These are phyloP conservation scores for Alternaria alternata DNA, from an alignment of 2,329 filamentous ascomycete species.

Conservation along the genomic window DNA sequence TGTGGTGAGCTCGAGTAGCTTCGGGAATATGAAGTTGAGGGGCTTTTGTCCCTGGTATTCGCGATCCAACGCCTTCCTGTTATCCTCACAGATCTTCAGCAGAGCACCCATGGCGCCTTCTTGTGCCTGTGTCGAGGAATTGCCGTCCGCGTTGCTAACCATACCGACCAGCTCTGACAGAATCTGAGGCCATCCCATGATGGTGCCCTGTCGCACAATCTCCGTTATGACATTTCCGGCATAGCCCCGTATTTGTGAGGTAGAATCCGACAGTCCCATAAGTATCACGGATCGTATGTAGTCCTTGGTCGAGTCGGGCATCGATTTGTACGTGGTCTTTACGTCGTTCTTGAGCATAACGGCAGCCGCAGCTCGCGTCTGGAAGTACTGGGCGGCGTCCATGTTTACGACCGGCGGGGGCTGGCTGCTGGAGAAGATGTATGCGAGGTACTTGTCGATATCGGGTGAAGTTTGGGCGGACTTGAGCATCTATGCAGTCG, in stretches of 20 bases:
- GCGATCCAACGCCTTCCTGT: slow-evolving; percentile 82
- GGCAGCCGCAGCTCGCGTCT: slow-evolving; percentile 85
- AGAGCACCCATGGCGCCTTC: slow-evolving; percentile 94
- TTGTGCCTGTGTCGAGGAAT: slow-evolving; percentile 74
- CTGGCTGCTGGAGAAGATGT: slow-evolving; percentile 79
- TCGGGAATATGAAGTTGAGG: slow-evolving; percentile 86
- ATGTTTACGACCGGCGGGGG: slow-evolving; percentile 68
- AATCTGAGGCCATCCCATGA: slow-evolving; percentile 90
- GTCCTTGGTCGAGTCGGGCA: slow-evolving; percentile 74
- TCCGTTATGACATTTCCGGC: slow-evolving; percentile 95
- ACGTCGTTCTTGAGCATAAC: slow-evolving; percentile 98
- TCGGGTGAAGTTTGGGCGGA: slow-evolving; percentile 89
- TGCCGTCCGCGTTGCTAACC: slow-evolving; percentile 75
- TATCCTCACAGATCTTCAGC: slow-evolving; percentile 96
- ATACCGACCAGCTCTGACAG: slow-evolving; percentile 82
- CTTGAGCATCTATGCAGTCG: slow-evolving; percentile 77
- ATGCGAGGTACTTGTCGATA: slow-evolving; percentile 96
- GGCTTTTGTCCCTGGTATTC: slow-evolving; percentile 90
- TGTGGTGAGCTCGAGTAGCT: slow-evolving; percentile 85
- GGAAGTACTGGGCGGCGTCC: slow-evolving; percentile 69
- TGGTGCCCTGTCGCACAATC: slow-evolving; percentile 81
- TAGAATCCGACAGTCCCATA: slow-evolving; percentile 80
- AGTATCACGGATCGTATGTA: slow-evolving; percentile 84
- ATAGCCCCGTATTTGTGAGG: slow-evolving; percentile 83
- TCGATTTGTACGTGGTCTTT: slow-evolving; percentile 75